These are phyloP conservation scores for Leptographium radiaticola DNA, from an alignment of 2,329 filamentous ascomycete genomes.

Conservation along the genomic window DNA sequence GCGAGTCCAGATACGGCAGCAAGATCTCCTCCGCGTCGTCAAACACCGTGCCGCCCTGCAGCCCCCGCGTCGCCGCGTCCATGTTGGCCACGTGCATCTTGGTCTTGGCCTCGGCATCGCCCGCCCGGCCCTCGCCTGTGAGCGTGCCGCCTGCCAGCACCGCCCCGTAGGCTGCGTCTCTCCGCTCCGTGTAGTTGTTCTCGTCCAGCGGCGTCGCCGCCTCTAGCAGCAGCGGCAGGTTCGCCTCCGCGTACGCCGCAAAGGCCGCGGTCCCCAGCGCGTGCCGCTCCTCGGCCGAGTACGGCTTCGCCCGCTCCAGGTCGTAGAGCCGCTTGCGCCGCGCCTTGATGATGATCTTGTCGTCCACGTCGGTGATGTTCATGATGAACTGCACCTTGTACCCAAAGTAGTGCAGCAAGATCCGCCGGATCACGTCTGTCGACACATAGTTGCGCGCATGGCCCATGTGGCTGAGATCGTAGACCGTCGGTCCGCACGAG, in stretches of 20 bases:
- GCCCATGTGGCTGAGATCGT: conserved; percentile 62
- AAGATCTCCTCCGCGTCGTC: conserved; percentile 48
- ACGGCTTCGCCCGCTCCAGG: conserved; percentile 11
- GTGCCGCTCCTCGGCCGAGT: conserved; percentile 9
- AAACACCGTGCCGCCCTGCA: conserved; percentile 30
- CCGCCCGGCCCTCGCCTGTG: conserved; percentile 11
- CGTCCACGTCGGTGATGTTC: conserved; percentile 64
- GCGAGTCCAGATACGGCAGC: conserved; percentile 48
- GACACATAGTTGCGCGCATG: conserved; percentile 68
- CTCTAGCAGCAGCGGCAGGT: conserved; percentile 13
- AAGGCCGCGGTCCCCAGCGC: conserved; percentile 12
- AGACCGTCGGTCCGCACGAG: conserved; percentile 29
- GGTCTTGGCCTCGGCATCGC: conserved; percentile 15
- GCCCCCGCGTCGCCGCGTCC: conserved; percentile 13
- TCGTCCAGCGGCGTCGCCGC: conserved; percentile 2
- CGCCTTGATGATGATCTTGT: conserved; percentile 30
- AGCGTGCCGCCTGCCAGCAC: conserved; percentile 13
- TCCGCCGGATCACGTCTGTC: conserved; percentile 60
- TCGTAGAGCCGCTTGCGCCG: conserved; percentile 15
- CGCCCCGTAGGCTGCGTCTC: conserved; percentile 12
- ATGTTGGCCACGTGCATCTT: conserved; percentile 16
- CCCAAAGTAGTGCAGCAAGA: conserved; percentile 57
- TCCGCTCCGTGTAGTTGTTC: conserved; percentile 10
- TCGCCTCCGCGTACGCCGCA: conserved; percentile 12
- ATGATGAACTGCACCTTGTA: conserved; percentile 62